Evolutionary conservation across 2,329 filamentous ascomycete genomes (phyloP), one percentile per base, ranked within the genome.

Genomic region (Byssoonygena ceratinophila): DNA sequence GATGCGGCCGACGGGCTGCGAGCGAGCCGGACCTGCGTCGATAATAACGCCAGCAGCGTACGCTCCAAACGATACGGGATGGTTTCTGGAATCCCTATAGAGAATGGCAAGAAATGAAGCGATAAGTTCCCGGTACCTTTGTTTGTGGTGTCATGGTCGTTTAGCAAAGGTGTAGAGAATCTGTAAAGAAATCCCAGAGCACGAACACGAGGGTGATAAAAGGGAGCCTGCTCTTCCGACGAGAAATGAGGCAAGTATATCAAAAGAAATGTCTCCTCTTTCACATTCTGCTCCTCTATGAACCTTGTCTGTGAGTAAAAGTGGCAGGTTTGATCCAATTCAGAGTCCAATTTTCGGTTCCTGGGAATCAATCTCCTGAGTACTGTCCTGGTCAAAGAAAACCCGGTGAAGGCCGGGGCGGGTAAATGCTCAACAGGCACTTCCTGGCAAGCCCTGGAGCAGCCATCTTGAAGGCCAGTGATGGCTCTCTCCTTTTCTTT

Each of bases 261-360:
- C 14, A 94, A 80, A 49, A 91, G 69, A 29, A 61, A 55, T 1
- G 59, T 59, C 8, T 59, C 43, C 22, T 46, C 14, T 31, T 75
- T 78, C 27, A 70, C 68, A 36, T 70, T 64, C 2, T 61, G 51
- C 20, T 29, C 32, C 8, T 54, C 44, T 14, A 44, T 39, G n/a
- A 25, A 27, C 2, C 62, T 60, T 23, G 39, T 29, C 2, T 53
- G 50, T 34, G 60, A 53, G 46, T 87, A 87, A 57, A 90, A 78
- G 52, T 87, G 77, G 66, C 88, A 94, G 1, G 88, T 94, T 68
- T 97, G 91, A 53, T 88, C 77, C 57, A 96, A 68, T 1, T 84
- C 76, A 18, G 74, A 72, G 66, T 97, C 91, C 23, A 91, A 72
- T 51, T 82, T 76, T 2, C 82, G 80, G 66, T 95, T 95, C 47